These are phyloP conservation scores for Solanum boliviense DNA, from an alignment of 257 asterid genomes.

Conservation along the genomic window DNA sequence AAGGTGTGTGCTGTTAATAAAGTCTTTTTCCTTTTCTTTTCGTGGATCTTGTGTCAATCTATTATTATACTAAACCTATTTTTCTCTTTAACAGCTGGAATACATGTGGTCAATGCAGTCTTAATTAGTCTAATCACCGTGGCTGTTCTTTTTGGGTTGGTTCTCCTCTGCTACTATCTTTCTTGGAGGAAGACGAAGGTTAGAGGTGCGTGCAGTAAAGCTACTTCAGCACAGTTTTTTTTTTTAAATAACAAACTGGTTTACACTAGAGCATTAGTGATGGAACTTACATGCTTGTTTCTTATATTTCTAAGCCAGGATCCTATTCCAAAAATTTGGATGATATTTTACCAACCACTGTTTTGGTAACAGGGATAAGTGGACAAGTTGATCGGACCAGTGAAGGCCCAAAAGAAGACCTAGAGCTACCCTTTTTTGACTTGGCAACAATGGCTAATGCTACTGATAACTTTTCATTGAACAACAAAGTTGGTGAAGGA, in stretches of 20 bases:
- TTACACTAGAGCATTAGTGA: no score
- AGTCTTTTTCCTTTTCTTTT: not conserved
- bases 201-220: not conserved
- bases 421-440: constrained; percentile 3
- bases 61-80: not conserved
- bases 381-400: not conserved
- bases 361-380: not conserved
- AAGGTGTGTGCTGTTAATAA: not conserved
- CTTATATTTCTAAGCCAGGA: not conserved
- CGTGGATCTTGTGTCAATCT: not conserved
- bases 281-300: not conserved
- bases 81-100: constrained; percentile 1
- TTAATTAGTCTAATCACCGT: constrained; percentile 3
- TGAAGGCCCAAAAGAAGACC: constrained; percentile 12
- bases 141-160: constrained; percentile 7
- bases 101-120: not conserved
- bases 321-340: not conserved
- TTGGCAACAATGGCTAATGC: constrained; percentile 16
- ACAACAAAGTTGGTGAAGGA: constrained; percentile 37
- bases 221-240: not conserved
- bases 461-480: constrained; percentile 22
- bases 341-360: not conserved
- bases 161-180: constrained; percentile 12
- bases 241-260: no score
- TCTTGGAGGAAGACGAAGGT: constrained; percentile 4